A percentile compares a stretch with the other conserved stretches of the same genome.
Conservation (phyloP, 768 basidiomycete species). For the Mycena indigotica region DNA sequence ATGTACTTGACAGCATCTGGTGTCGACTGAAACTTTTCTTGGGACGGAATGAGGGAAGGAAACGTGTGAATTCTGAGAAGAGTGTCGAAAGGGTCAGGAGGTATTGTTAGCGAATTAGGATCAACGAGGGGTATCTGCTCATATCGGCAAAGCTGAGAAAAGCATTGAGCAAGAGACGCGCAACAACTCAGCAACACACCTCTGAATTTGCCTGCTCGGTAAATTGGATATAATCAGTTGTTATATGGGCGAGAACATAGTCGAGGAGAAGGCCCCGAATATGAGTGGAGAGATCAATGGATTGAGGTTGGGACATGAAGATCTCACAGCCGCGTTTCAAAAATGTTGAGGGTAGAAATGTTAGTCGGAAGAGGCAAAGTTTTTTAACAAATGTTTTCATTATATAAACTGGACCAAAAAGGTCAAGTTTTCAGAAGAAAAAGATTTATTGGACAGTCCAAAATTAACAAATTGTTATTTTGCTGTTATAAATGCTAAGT, state of each 20-base stretch:
- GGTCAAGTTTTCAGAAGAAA: no score
- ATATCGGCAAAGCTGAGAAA: conserved; percentile 44
- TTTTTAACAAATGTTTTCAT: no score
- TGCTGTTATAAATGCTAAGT: no score
- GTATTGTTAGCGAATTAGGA: conserved; percentile 51
- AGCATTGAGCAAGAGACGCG: not conserved
- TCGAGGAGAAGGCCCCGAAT: conserved; percentile 56
- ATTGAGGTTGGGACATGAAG: no score
- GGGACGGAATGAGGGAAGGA: conserved; percentile 37
- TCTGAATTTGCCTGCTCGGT: conserved; percentile 53
- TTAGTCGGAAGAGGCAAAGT: no score
- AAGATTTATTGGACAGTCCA: no score
- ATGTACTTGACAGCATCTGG: conserved; percentile 37
- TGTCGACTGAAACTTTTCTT: conserved; percentile 47
- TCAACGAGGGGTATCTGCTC: conserved; percentile 52
- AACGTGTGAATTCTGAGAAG: conserved; percentile 41
- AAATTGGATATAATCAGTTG: conserved; percentile 55
- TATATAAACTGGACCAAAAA: no score
- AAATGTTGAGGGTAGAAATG: no score
- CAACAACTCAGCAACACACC: conserved; percentile 33
- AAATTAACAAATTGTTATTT: no score
- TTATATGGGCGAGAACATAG: conserved; percentile 56
- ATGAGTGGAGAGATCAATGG: no score
- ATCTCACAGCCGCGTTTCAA: no score
- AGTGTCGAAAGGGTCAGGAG: conserved; percentile 56